Evolutionary conservation across 1,284 basidiomycete species (phyloP).

Genomic region (Cutaneotrichosporon cutaneum): DNA sequence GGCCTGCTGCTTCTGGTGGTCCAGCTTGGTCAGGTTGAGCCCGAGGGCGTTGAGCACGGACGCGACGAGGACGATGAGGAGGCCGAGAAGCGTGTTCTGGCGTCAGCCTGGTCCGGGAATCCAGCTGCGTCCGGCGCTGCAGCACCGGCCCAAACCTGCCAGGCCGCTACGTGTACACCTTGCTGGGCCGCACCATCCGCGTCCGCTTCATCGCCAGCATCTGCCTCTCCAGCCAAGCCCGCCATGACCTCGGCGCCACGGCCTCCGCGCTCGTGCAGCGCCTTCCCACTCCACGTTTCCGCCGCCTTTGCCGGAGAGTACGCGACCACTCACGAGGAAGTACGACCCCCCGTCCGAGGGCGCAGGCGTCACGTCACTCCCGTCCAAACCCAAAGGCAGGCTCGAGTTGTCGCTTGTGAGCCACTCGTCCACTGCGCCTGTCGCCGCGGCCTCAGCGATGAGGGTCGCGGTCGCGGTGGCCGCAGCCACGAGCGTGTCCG

Average conservation of each 20-base stretch:
- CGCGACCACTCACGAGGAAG: conserved; percentile 19
- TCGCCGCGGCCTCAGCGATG: background rate
- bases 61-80: conserved; percentile 48
- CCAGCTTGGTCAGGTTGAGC: conserved; percentile 53
- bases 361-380: conserved; percentile 15
- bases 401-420: conserved; percentile 4
- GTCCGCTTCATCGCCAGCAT: no score
- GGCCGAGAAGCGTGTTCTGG: conserved; percentile 53
- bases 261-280: no score
- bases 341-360: conserved; percentile 29
- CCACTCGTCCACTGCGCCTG: background rate
- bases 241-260: background rate
- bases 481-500: conserved; percentile 13
- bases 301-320: background rate
- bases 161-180: no score
- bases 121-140: no score
- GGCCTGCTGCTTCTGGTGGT: conserved; percentile 47
- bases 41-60: conserved; percentile 52
- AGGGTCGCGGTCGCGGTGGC: conserved; percentile 11
- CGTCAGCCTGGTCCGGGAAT: conserved; percentile 9
- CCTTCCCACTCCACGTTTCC: background rate
- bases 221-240: background rate
- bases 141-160: no score
- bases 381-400: conserved; percentile 14
- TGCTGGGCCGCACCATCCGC: no score